Conservation (phyloP, 257 asterid species). For the Lantana camara region DNA sequence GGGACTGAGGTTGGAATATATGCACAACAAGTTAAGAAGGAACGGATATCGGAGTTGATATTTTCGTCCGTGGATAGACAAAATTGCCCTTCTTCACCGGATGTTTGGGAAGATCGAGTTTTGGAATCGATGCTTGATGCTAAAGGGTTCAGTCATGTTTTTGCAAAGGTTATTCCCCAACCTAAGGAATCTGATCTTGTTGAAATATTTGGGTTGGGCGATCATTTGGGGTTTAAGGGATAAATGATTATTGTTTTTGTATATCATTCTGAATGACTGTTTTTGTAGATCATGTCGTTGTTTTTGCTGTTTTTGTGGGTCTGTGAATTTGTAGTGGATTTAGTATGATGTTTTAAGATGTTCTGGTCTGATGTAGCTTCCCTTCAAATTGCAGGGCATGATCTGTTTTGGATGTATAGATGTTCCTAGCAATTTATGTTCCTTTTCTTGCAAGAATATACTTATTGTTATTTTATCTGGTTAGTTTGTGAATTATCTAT, state of each 20-base stretch:
- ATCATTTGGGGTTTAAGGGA: no score
- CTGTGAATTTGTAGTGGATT: not conserved
- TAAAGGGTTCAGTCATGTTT: slow-evolving; percentile 24
- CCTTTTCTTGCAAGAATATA: no score
- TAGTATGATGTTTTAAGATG: no score
- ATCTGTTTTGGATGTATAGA: no score
- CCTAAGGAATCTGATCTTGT: slow-evolving; percentile 49
- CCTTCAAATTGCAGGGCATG: not conserved
- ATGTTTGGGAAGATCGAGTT: slow-evolving; percentile 30
- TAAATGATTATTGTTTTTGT: no score
- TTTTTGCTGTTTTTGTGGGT: no score
- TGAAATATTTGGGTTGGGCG: slow-evolving; percentile 29
- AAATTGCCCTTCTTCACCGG: not conserved
- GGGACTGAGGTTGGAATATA: slow-evolving; percentile 46
- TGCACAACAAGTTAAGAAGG: slow-evolving; percentile 40
- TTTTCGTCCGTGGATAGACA: slow-evolving; percentile 34
- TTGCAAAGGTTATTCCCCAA: slow-evolving; percentile 49
- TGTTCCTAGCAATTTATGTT: no score
- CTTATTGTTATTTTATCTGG: no score
- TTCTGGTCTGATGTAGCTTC: not conserved
- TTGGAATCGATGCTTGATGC: slow-evolving; percentile 43
- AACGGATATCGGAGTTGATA: slow-evolving; percentile 45
- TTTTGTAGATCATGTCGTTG: no score
- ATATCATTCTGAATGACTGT: no score
- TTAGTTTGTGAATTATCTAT: no score